Evolutionary conservation across 2,329 filamentous ascomycete species (phyloP), one percentile per base, ranked within the genome.

Genomic region (Trichoderma brevicompactum): DNA sequence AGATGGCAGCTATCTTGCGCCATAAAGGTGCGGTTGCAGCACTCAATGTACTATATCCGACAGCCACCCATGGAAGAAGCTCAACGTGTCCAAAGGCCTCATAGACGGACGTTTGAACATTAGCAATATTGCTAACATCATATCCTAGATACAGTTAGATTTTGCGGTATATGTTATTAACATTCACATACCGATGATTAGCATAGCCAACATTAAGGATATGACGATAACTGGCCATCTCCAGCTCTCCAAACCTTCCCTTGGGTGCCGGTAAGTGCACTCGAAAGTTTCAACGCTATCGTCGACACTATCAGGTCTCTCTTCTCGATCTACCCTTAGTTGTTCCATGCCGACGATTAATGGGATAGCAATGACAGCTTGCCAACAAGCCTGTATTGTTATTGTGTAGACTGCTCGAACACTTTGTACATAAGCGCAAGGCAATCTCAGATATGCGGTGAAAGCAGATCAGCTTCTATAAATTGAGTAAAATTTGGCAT

Each of bases 41-140:
- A 74, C 12, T 49, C 23, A 49, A 8, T 23, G 46, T 49, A 15
- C 46, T 49, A 15, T 49, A 49, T 13, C 46, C 46, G 15, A 79
- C 70, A 32, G 71, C 73, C n/a, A 80, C 72, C 79, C 78, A 80
- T 4, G 77, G 74, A 6, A 80, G 71, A 1, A 79, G 70, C 41
- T 78, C 73, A 43, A 80, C 74, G 10, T 75, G 69, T 5, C 75
- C 74, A 50, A 79, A 78, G 23, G 82, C 83, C 60, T 82, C 76
- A 72, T 88, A 88, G 55, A 88, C 81, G 3, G 83, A 84, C 8
- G 76, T 77, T 72, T 87, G 87, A 54, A 85, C 82, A 68, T 87
- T 83, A 7, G 84, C 81, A 17, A 82, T 79, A 63, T 82, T 80
- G 67, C 77, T 78, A 7, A 79, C 73, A 66, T 80, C 78, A 69